A percentile compares a stretch with the other conserved stretches of the same genome.
These are phyloP conservation scores for Trichoderma sp. DNA, from an alignment of 2,329 filamentous ascomycete genomes.

Conservation along the genomic window DNA sequence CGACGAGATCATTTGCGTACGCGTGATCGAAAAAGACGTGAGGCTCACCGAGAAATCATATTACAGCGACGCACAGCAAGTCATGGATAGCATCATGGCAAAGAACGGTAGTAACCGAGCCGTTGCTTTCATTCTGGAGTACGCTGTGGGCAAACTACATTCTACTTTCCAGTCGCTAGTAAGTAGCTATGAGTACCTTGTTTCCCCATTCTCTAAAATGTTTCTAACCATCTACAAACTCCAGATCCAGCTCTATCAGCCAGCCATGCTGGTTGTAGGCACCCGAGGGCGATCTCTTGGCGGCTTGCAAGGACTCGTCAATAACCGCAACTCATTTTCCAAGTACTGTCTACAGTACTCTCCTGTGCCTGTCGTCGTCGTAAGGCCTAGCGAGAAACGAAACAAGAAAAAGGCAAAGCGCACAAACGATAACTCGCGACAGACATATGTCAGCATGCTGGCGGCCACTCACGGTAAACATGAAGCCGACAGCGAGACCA, in stretches of 20 bases:
- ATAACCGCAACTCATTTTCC: conserved; percentile 78
- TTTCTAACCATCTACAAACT: conserved; percentile 27
- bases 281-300: conserved; percentile 83
- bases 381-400: conserved; percentile 83
- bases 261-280: conserved; percentile 87
- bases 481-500: conserved; percentile 60
- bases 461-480: conserved; percentile 63
- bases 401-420: conserved; percentile 90
- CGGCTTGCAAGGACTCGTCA: conserved; percentile 82
- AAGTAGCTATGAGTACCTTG: conserved; percentile 38
- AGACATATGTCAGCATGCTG: conserved; percentile 78
- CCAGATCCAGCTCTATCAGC: conserved; percentile 89
- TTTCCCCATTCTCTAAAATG: not conserved
- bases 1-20: conserved; percentile 88
- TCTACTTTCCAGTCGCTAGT: conserved; percentile 90
- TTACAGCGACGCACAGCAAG: conserved; percentile 71
- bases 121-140: conserved; percentile 83
- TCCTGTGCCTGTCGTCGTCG: conserved; percentile 89
- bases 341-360: conserved; percentile 96
- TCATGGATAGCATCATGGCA: conserved; percentile 75
- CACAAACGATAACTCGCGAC: conserved; percentile 72
- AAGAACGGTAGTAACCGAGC: conserved; percentile 81
- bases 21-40: conserved; percentile 83
- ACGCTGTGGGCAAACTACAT: conserved; percentile 86
- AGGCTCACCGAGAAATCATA: conserved; percentile 73